These are phyloP conservation scores for Colletotrichum chrysophilum DNA, from an alignment of 2,329 filamentous ascomycete species.

Conservation along the genomic window DNA sequence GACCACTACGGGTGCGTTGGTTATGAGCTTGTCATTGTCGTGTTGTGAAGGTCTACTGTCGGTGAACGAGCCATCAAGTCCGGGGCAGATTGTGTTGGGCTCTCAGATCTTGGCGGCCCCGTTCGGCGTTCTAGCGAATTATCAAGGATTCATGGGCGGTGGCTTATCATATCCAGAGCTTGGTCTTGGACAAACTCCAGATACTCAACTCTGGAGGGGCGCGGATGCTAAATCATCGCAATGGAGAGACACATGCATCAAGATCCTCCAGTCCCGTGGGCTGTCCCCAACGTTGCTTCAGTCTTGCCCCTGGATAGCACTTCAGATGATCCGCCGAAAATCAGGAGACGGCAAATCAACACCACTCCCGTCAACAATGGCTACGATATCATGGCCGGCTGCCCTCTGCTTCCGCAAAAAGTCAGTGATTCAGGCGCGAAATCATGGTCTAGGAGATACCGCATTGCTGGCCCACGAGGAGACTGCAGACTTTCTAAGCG, in stretches of 20 bases:
- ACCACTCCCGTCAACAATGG: slow-evolving; percentile 34
- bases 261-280: slow-evolving; percentile 55
- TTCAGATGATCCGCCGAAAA: slow-evolving; percentile 53
- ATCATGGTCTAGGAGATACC: slow-evolving; percentile 43
- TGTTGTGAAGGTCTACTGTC: slow-evolving; percentile 52
- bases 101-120: slow-evolving; percentile 59
- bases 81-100: slow-evolving; percentile 44
- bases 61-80: slow-evolving; percentile 47
- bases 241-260: slow-evolving; percentile 57
- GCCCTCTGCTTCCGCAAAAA: slow-evolving; percentile 58
- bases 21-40: slow-evolving; percentile 55
- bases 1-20: slow-evolving; percentile 59
- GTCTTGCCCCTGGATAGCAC: slow-evolving; percentile 54
- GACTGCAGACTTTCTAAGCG: slow-evolving; percentile 53
- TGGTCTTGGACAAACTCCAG: slow-evolving; percentile 55
- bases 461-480: slow-evolving; percentile 42
- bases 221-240: slow-evolving; percentile 45
- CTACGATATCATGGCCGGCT: slow-evolving; percentile 58
- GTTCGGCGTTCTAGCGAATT: slow-evolving; percentile 53
- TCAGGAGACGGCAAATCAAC: slow-evolving; percentile 47
- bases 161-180: slow-evolving; percentile 38
- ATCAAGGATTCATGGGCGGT: slow-evolving; percentile 38
- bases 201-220: slow-evolving; percentile 53
- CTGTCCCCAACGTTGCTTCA: slow-evolving; percentile 48
- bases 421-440: slow-evolving; percentile 44